Conservation (phyloP, 2,329 filamentous ascomycete species). For the Hypoxylon sp. region DNA sequence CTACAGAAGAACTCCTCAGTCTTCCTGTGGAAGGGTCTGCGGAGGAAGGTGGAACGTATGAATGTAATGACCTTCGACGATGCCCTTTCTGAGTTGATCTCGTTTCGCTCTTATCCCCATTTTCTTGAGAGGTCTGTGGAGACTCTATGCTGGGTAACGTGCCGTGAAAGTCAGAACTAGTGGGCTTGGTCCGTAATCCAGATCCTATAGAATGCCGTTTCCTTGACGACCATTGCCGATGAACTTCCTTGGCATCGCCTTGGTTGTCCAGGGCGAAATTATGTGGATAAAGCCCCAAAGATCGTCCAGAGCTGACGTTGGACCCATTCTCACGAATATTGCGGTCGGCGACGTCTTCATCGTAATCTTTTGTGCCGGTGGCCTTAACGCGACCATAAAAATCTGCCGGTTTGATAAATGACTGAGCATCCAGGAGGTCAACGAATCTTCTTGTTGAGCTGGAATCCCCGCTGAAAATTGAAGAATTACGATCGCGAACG, state of each 20-base stretch:
- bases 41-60: slow-evolving; percentile 43
- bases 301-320: slow-evolving; percentile 55
- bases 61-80: slow-evolving; percentile 51
- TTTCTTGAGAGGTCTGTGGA: slow-evolving; percentile 36
- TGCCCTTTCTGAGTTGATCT: slow-evolving; percentile 32
- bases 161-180: slow-evolving; percentile 24
- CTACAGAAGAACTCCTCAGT: slow-evolving; percentile 33
- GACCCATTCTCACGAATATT: slow-evolving; percentile 63
- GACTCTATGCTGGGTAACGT: slow-evolving; percentile 42
- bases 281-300: slow-evolving; percentile 57
- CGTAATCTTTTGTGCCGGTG: slow-evolving; percentile 68
- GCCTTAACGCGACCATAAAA: slow-evolving; percentile 66
- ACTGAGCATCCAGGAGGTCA: slow-evolving; percentile 72
- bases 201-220: slow-evolving; percentile 49
- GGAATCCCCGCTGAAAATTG: slow-evolving; percentile 53
- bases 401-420: slow-evolving; percentile 64
- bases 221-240: slow-evolving; percentile 31
- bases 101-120: slow-evolving; percentile 19
- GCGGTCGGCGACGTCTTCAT: slow-evolving; percentile 76
- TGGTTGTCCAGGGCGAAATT: slow-evolving; percentile 25
- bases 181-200: slow-evolving; percentile 44
- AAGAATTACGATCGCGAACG: slow-evolving; percentile 52
- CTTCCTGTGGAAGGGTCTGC: slow-evolving; percentile 17
- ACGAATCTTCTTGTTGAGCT: slow-evolving; percentile 57
- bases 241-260: slow-evolving; percentile 38